Conservation (phyloP, 208 protist species). For the Perkinsela sp. region DNA sequence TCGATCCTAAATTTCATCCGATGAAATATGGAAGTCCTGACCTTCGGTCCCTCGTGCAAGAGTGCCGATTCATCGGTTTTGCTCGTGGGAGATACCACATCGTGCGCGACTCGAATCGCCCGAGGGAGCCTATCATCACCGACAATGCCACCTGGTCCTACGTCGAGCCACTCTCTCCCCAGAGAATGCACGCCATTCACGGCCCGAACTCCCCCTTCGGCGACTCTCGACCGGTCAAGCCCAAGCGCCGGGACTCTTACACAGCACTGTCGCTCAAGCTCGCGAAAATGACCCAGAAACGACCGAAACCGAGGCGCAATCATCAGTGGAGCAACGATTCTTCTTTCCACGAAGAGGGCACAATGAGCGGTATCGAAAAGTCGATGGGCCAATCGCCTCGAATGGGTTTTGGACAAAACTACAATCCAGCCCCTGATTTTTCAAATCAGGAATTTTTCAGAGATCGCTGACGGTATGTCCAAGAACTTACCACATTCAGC, state of each 20-base stretch:
- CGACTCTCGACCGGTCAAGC: background rate
- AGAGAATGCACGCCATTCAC: background rate
- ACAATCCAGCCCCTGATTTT: background rate
- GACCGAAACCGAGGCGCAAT: background rate
- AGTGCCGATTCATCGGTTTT: background rate
- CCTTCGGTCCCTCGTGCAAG: background rate
- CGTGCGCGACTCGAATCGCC: background rate
- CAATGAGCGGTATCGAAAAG: background rate
- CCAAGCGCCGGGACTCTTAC: background rate
- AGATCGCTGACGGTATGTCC: no score
- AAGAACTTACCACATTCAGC: no score
- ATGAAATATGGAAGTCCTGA: background rate
- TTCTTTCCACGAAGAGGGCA: no score
- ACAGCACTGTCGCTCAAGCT: background rate
- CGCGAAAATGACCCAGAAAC: background rate
- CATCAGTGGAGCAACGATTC: background rate
- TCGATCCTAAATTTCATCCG: background rate
- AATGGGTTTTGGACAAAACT: background rate
- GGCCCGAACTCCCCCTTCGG: background rate
- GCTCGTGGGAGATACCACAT: background rate
- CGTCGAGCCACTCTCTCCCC: background rate
- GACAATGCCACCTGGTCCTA: background rate
- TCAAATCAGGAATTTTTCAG: background rate
- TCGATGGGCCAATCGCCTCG: background rate
- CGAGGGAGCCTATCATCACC: background rate